Base-by-base conservation (phyloP, 1,139 yeast genomes). In the Suhomyces maxii region DNA sequence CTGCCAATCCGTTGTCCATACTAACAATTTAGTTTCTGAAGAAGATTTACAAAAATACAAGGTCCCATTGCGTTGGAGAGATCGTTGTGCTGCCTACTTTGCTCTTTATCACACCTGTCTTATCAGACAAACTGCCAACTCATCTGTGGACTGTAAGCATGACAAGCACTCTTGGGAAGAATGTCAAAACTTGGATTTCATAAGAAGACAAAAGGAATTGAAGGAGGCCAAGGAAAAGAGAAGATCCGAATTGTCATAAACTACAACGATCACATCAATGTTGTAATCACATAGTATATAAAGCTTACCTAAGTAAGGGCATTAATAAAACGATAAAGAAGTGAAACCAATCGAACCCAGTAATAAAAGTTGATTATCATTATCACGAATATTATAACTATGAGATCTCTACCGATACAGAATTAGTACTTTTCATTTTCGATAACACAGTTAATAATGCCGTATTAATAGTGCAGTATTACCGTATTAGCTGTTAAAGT, bases 131-230 rank as follows among this genome's bases (percentile, higher is more conserved):
- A 63, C 72, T 14, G 79, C 79, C 48, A 73, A 73, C 59, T 64
- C 73, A 5, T 65, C 74, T 8, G 75, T 74, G 44, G 83, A 81
- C 60, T 89, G 96, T 69, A 77, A 79, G 52, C 86, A 84, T 55
- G 90, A 86, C 69, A 82, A 90, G 66, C 95, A 88, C 58, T 80
- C 82, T 38, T 89, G 91, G 77, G 96, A 88, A 69, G 88, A 86
- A 61, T 88, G 96, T 68, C 88, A 88, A 67, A 86, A 86, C 68
- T 71, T 84, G 67, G 96, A 88, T 64, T 88, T 85, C 73, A 80
- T 83, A 64, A 82, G 95, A 73, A 82, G 96, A 69, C 88, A 86
- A 53, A 77, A 82, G 64, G 91, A 86, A 68, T 75, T 86, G 65
- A 79, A 82, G 58, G 78, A 76, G 48, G 71, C 76, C 55, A 83